Evolutionary conservation across 495 filamentous ascomycete genomes (phyloP).

Genomic region (Aspergillus steynii): DNA sequence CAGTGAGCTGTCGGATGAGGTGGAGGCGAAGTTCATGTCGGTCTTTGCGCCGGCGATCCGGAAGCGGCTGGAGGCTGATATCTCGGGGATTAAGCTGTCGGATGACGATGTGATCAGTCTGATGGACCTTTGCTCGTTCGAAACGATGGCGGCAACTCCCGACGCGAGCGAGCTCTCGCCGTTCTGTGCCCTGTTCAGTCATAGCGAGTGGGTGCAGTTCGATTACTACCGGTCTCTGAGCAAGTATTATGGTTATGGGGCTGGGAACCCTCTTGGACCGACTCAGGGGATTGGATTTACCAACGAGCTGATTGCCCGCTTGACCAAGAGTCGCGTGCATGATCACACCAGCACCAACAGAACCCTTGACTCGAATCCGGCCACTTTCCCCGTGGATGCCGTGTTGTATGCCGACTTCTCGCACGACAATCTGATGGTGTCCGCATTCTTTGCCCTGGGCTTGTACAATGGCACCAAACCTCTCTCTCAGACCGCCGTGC

Average conservation of each 20-base stretch:
- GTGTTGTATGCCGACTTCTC: slow-evolving; percentile 80
- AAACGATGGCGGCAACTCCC: slow-evolving; percentile 60
- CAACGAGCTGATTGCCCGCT: slow-evolving; percentile 80
- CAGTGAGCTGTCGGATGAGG: slow-evolving; percentile 43
- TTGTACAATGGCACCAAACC: slow-evolving; percentile 63
- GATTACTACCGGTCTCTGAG: slow-evolving; percentile 73
- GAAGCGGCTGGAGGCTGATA: slow-evolving; percentile 57
- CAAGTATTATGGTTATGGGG: slow-evolving; percentile 79
- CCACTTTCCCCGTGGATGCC: slow-evolving; percentile 68
- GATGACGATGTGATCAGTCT: slow-evolving; percentile 59
- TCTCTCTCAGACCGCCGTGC: slow-evolving; percentile 48
- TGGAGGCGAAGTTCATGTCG: slow-evolving; percentile 53
- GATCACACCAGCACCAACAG: slow-evolving; percentile 71
- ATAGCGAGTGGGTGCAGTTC: slow-evolving; percentile 69
- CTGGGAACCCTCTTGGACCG: slow-evolving; percentile 72
- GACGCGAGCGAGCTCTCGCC: slow-evolving; percentile 43
- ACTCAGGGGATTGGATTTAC: slow-evolving; percentile 82
- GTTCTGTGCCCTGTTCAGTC: slow-evolving; percentile 73
- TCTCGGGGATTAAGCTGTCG: slow-evolving; percentile 62
- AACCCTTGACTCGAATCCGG: slow-evolving; percentile 61
- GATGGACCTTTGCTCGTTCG: slow-evolving; percentile 86
- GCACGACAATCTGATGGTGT: slow-evolving; percentile 82
- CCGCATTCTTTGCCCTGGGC: slow-evolving; percentile 70
- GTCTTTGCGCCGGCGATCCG: slow-evolving; percentile 63
- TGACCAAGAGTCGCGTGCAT: slow-evolving; percentile 64